phyloP scores from a whole-genome alignment of 345 rosid species.

The Populus nigra region DNA sequence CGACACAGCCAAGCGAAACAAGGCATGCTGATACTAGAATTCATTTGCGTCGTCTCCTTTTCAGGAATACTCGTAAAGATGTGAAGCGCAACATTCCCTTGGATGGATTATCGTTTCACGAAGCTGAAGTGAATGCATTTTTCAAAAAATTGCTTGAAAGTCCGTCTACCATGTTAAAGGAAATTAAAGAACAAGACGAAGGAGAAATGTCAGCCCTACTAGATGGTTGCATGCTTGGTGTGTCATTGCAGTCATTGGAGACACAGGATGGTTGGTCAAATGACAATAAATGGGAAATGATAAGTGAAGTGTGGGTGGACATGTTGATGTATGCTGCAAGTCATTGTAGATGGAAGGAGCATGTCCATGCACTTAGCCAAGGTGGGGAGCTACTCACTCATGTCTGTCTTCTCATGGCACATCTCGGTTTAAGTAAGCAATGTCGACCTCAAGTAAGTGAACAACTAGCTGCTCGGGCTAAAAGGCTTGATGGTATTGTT shows the following conservation, averaged over 20 bases:
- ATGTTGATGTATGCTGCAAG: not conserved
- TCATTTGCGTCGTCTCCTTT: not conserved
- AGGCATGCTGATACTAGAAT: not conserved
- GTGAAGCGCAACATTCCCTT: too few relatives aligned
- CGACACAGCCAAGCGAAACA: not conserved
- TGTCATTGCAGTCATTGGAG: not conserved
- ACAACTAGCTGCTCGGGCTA: not conserved
- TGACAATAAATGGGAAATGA: not conserved
- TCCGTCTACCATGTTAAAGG: not conserved
- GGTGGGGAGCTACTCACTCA: not conserved
- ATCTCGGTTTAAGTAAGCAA: not conserved
- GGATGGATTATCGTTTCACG: too few relatives aligned
- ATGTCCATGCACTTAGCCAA: not conserved
- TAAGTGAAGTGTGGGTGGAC: not conserved
- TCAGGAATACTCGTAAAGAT: not conserved
- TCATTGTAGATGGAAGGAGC: not conserved
- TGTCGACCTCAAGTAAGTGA: not conserved
- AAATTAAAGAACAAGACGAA: too few relatives aligned
- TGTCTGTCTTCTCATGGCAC: not conserved
- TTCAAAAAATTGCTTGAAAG: not conserved
- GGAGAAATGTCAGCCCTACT: not conserved
- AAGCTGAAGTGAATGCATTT: not conserved
- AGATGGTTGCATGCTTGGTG: not conserved
- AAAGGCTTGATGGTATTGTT: not conserved
- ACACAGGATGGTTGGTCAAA: too few relatives aligned